phyloP scores from a whole-genome alignment of 176 grass and related monocot genomes.

The Themeda triandra region DNA sequence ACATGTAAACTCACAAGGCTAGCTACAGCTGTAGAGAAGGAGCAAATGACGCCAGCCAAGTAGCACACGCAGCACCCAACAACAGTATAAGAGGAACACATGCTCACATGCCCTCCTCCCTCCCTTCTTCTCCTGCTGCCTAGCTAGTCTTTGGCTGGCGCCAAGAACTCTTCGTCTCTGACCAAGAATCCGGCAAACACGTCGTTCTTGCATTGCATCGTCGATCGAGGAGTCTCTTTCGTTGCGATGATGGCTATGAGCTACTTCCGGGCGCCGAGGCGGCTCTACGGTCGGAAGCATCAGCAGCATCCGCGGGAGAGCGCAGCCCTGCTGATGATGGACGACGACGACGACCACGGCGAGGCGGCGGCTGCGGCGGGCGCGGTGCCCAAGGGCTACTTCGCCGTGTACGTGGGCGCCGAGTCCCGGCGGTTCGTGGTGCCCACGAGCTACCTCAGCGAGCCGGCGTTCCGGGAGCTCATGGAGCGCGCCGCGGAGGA shows the following conservation, averaged over 20 bases:
- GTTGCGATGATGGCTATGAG: not conserved
- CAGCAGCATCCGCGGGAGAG: not conserved
- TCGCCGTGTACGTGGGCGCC: conserved; percentile 59
- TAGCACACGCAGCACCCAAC: not conserved
- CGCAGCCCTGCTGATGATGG: not conserved
- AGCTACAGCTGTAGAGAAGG: not conserved
- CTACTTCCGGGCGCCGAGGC: not conserved
- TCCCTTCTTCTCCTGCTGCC: not conserved
- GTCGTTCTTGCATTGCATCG: not conserved
- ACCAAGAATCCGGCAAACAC: not conserved
- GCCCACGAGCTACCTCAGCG: conserved; percentile 43
- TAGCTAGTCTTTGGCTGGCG: not conserved
- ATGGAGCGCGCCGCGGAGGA: conserved; percentile 62
- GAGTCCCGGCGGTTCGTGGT: conserved; percentile 51
- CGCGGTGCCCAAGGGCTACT: conserved; percentile 47
- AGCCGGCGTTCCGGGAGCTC: conserved; percentile 34
- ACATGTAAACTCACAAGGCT: not conserved
- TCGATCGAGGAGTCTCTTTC: not conserved
- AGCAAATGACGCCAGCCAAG: not conserved
- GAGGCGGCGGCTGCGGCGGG: not conserved
- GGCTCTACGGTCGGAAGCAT: not conserved
- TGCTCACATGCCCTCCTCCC: not conserved
- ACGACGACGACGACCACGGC: not conserved
- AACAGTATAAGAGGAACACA: not conserved
- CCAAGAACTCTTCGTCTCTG: not conserved